phyloP scores from a whole-genome alignment of 176 grass and related monocot genomes.

The Avena insularis region DNA sequence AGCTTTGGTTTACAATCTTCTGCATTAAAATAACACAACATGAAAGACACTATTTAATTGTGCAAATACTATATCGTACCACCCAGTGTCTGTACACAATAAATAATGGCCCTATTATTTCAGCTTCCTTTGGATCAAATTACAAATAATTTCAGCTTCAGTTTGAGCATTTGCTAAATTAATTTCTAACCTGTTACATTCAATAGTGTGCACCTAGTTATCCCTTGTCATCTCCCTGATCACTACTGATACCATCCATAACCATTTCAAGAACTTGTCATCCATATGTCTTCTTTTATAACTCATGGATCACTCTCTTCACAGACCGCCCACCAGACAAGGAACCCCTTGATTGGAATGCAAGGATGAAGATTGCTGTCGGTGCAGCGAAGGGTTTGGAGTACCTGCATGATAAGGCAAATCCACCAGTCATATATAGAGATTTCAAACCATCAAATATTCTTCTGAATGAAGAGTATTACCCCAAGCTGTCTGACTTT shows the following conservation, averaged over 20 bases:
- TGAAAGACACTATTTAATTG: constrained; percentile 25
- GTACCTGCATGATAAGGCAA: constrained; percentile 94
- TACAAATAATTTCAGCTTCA: constrained; percentile 23
- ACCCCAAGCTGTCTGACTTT: constrained; percentile 95
- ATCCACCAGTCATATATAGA: constrained; percentile 93
- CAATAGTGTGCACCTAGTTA: not conserved
- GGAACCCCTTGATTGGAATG: constrained; percentile 92
- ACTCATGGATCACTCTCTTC: constrained; percentile 33
- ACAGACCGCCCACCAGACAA: constrained; percentile 74
- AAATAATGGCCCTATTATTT: not conserved
- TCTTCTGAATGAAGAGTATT: constrained; percentile 83
- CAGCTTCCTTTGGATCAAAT: constrained; percentile 17
- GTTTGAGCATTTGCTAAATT: constrained; percentile 28
- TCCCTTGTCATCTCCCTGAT: constrained; percentile 14
- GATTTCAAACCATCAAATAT: constrained; percentile 99
- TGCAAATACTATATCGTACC: constrained; percentile 10
- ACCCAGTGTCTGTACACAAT: constrained; percentile 30
- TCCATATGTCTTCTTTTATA: constrained; percentile 33
- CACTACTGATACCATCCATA: not conserved
- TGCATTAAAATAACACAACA: constrained; percentile 6
- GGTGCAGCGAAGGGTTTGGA: constrained; percentile 96
- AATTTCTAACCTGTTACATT: constrained; percentile 24
- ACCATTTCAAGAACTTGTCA: constrained; percentile 27
- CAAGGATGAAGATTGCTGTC: constrained; percentile 90
- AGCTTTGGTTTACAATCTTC: not conserved